Evolutionary conservation across 2,329 filamentous ascomycete species (phyloP).

Genomic region (Monosporascus sp.): DNA sequence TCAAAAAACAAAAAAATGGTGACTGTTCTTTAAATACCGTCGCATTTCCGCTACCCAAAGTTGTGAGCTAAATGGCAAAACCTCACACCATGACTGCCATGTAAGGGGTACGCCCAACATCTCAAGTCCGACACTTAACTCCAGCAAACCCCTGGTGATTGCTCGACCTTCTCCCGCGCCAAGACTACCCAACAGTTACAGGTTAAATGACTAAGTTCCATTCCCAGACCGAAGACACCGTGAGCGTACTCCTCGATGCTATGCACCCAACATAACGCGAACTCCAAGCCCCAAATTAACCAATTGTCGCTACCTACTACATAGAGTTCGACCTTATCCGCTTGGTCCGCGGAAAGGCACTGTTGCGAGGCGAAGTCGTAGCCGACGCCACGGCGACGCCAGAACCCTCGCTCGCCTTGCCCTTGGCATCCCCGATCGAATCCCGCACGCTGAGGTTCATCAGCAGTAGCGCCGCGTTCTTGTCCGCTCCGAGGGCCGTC

Average conservation of each 20-base stretch:
- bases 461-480: conserved; percentile 42
- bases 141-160: neutral
- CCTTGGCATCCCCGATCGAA: conserved; percentile 7
- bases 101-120: neutral
- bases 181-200: neutral
- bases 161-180: too few relatives aligned
- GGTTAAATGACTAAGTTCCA: neutral
- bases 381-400: conserved; percentile 8
- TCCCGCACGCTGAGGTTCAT: conserved; percentile 43
- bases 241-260: neutral
- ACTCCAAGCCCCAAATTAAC: too few relatives aligned
- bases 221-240: neutral
- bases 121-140: neutral
- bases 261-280: too few relatives aligned
- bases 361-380: conserved; percentile 18
- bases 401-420: neutral
- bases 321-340: conserved; percentile 36
- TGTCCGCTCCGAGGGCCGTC: conserved; percentile 29
- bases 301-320: conserved; percentile 14
- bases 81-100: too few relatives aligned
- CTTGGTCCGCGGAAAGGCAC: conserved; percentile 30
- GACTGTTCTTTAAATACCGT: neutral
- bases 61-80: too few relatives aligned
- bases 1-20: neutral
- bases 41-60: too few relatives aligned